Evolutionary conservation across 208 protist genomes (phyloP), one percentile per base, ranked within the genome.

Genomic region (Leishmania braziliensis): DNA sequence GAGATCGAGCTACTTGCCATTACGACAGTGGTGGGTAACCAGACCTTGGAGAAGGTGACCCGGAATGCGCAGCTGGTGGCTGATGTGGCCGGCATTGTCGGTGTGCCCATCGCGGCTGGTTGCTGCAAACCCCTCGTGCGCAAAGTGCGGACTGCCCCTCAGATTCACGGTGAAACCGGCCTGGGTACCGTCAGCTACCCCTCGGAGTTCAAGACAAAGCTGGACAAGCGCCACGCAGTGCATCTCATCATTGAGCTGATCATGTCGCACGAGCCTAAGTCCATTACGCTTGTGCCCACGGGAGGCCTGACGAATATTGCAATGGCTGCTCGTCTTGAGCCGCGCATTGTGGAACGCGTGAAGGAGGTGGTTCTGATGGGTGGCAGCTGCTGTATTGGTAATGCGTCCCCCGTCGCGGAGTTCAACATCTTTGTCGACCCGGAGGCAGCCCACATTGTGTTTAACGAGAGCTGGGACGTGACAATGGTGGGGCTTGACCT

Each of bases 401-500:
- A 96, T 78, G 78, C 78, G 14, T 84, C 72, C 26, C 73, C 93
- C 3, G 89, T 92, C 0, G 90, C 94, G 26, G 94, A 97, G 88
- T 97, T 96, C 79, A 97, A 97, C 84, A 89, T 97, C 63, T 26
- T 66, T 10, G 80, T 82, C 20, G 94, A 97, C 78, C 93, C 94
- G 3, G 92, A 96, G 78, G 91, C 94, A 4, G 91, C 93, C 46
- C 86, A 89, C 77, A 94, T 96, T 60, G 90, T 97, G 2, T 96
- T 95, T 63, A 90, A 91, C 79, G 87, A 90, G 72, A 71, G 53
- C 73, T 90, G 88, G 87, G 58, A 63, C 46, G 63, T 97, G 74
- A 93, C 92, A 53, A 96, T 97, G 92, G 90, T 96, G 60, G 93
- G 93, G 2, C 76, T 97, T 4, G 91, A 97, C 83, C 91, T 96